Evolutionary conservation across 345 rosid genomes (phyloP), one percentile per base, ranked within the genome.

Genomic region (Angophora floribunda): DNA sequence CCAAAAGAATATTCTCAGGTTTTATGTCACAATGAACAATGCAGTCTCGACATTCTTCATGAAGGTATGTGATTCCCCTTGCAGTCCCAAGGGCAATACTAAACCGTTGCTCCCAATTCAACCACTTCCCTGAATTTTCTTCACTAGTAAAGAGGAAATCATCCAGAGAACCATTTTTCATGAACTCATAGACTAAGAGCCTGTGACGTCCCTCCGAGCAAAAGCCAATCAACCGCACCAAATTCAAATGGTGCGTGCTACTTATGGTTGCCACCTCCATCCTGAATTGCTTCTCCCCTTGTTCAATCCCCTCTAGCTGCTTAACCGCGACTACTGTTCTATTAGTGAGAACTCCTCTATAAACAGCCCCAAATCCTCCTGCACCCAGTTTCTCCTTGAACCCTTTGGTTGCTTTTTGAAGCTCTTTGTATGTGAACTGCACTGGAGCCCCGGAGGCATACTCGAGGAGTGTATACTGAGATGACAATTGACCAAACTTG

Each of bases 261-360:
- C 97, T 93, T 82, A 96, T 94, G 52, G 96, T 92, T 30, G 95
- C 94, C 41, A 96, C 95, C 88, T 95, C 97, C 94, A 95, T 94
- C 89, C 96, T 89, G 90, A 96, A 96, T 86, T 93, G 94, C 86
- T 88, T 95, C 88, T 95, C 96, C 52, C 94, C 96, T 87, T 94
- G 96, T 85, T 93, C 94, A 45, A 94, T 93, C 4, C 95, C 93
- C 91, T 95, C 94, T 1, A 96, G 92, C 52, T 92, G 94, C 91
- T 96, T 96, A 80, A 93, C 96, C 12, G 97, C 95, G 63, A 95
- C 93, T 47, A 79, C 89, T 3, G 90, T 91, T 88, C 90, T 91
- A 89, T 93, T 92, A 30, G 90, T 57, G 45, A 96, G 93, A 53
- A 89, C 87, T 5, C 98, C 97, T 92, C 86, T 91, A 87, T 94